These are phyloP conservation scores for Fusarium brachygibbosum DNA, from an alignment of 2,329 filamentous ascomycete genomes.

Conservation along the genomic window DNA sequence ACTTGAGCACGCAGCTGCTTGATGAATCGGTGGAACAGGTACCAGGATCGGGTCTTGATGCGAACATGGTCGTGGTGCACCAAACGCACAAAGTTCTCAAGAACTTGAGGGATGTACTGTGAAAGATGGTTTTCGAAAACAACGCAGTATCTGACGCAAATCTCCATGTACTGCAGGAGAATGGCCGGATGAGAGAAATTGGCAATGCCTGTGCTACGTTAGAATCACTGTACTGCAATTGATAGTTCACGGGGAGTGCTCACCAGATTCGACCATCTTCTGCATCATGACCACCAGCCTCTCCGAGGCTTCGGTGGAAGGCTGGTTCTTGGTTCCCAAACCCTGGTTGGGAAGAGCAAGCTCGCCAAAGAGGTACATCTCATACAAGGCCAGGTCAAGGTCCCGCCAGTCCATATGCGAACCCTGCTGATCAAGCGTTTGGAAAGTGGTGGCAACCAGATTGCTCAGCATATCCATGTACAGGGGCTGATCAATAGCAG, in stretches of 20 bases:
- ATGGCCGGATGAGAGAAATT: conserved; percentile 91
- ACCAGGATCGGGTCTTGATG: conserved; percentile 94
- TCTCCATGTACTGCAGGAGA: conserved; percentile 97
- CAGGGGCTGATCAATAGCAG: conserved; percentile 86
- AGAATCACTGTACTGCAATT: conserved; percentile 10
- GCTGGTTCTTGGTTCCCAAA: conserved; percentile 86
- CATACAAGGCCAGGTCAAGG: conserved; percentile 90
- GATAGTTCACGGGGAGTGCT: conserved; percentile 50
- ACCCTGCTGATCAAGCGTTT: conserved; percentile 80
- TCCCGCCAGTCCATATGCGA: conserved; percentile 92
- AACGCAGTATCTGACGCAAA: conserved; percentile 91
- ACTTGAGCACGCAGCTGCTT: conserved; percentile 88
- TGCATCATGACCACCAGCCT: conserved; percentile 92
- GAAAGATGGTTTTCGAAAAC: conserved; percentile 88
- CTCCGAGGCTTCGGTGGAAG: conserved; percentile 82
- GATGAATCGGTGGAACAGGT: conserved; percentile 92
- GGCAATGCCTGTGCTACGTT: conserved; percentile 74
- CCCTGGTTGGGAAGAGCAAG: conserved; percentile 90
- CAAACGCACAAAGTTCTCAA: conserved; percentile 91
- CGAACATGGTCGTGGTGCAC: conserved; percentile 90
- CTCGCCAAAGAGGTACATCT: conserved; percentile 97
- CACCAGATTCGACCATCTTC: conserved; percentile 93
- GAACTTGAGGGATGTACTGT: conserved; percentile 82
- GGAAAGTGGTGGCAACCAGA: conserved; percentile 89
- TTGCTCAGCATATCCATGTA: conserved; percentile 91